Base-by-base conservation (phyloP, 306 rosid genomes). In the Psophocarpus tetragonolobus region DNA sequence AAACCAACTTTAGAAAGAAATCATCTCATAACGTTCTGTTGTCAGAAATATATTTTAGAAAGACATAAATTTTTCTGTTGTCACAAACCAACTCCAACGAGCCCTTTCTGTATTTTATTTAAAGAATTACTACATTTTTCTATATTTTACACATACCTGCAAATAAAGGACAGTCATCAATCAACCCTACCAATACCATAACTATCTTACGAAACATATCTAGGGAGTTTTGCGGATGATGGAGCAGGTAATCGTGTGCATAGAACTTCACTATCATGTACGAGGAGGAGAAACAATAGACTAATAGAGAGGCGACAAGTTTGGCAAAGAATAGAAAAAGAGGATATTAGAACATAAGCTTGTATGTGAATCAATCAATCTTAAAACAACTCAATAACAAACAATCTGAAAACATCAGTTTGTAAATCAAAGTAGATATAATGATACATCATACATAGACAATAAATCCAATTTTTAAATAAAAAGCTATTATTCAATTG, bases 151-250 rank as follows among this genome's bases (percentile, higher is more conserved):
- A 30, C 5, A 70, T 44, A n/a, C 36, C 53, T 45, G 8, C 4
- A n/a, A 45, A 17, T 48, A 29, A 47, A 47, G 54, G 75, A 70
- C 75, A 68, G 26, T 14, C 41, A 70, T 70, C 63, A 20, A 5
- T 50, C 75, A 71, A 71, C 32, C 33, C 75, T 17, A 26, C 24
- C 24, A 12, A 61, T 17, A 26, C 24, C 24, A 12, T 15, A 18
- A 48, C 30, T 70, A 29, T 29, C 61, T 17, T 29, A 13, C 30
- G 62, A 12, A 12, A 18, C 48, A 33, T 21, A 12, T 32, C 48
- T 6, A 4, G 15, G 9, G 76, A 51, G 33, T 71, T 71, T 20
- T 35, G 29, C 21, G 35, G 35, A 51, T 13, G 36, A 71, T 50
- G 36, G 21, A 51, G 61, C 20, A 51, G 4, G 35, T 32, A 71